Conservation (phyloP, 805 yeast species). For the Wickerhamomyces ciferrii region DNA sequence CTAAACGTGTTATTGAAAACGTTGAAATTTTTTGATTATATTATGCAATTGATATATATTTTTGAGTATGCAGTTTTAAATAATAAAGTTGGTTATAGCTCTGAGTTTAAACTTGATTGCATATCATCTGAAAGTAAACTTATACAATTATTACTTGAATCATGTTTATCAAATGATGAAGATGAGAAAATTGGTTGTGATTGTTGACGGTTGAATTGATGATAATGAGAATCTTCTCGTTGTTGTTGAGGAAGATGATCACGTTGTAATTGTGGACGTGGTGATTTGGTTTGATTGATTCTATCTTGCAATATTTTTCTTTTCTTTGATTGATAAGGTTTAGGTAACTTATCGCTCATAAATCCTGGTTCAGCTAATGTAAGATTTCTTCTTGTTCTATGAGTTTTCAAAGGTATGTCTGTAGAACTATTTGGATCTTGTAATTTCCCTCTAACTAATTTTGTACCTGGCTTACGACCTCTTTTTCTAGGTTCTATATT, state of each 20-base stretch:
- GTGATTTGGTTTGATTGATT: neutral
- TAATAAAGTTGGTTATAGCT: too few species aligned
- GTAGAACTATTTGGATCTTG: neutral
- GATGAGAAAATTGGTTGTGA: neutral
- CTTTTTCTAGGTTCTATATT: neutral
- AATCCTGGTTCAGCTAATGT: neutral
- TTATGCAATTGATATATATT: too few species aligned
- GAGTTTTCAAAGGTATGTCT: neutral
- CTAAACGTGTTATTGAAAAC: constrained; percentile 9
- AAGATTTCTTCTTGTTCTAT: neutral
- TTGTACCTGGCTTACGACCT: neutral
- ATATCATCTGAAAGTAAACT: constrained; percentile 4
- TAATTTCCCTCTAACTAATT: too few species aligned
- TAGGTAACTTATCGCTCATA: neutral
- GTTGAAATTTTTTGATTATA: neutral
- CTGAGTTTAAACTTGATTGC: neutral
- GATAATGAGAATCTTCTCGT: neutral
- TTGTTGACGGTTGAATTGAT: neutral
- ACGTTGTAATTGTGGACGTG: neutral
- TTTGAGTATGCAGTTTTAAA: too few species aligned
- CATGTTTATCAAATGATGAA: neutral
- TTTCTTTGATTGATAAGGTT: neutral
- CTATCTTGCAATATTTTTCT: neutral
- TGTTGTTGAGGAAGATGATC: neutral
- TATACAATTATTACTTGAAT: neutral